Base-by-base conservation (phyloP, 257 asterid species). In the Fraxinus cuspidata region DNA sequence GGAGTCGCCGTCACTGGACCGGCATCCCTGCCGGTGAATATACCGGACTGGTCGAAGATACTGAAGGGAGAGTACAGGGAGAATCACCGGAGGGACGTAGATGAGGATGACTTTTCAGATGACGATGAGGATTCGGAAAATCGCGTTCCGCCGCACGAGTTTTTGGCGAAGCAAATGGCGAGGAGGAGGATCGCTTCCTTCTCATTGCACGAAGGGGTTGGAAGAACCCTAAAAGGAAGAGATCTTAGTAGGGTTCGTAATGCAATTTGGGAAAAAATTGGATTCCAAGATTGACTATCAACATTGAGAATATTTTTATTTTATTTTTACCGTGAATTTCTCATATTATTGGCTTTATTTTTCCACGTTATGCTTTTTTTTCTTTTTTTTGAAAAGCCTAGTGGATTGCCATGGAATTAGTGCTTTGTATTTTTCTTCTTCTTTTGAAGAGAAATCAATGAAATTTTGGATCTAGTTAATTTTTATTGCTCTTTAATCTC, bases 21-120 rank as follows among this genome's bases (percentile, higher is more conserved):
- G 68, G 81, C 96, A 15, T 95, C 99, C 60, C 78, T 95, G 42
- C 99, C 99, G 86, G 94, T 96, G 76, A 96, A 92, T 83, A 92
- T 96, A 2, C 99, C 99, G 15, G 99, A 96, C 73, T 96, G 99
- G 99, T 93, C 99, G 77, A 96, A 93, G 89, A 91, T 96, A 27
- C 78, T 96, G 81, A 96, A 96, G 80, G 89, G 84, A 1, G 99
- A 95, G 85, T 90, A 91, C 81, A 73, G 87, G 67, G 93, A 86
- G 75, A 91, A 87, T 51, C 82, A 88, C 37, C 58, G 91, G 76
- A 80, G 83, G 23, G 88, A 82, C 5, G 58, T 85, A 72, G 90
- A 79, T 11, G 89, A 86, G 2, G 85, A 79, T 4, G 87, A 84
- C 2, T 79, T 74, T 49, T 89, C 77, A 25, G 94, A 81, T 0